Evolutionary conservation across 768 basidiomycete genomes (phyloP), one percentile per base, ranked within the genome.

Genomic region (Tephrocybe sp.): DNA sequence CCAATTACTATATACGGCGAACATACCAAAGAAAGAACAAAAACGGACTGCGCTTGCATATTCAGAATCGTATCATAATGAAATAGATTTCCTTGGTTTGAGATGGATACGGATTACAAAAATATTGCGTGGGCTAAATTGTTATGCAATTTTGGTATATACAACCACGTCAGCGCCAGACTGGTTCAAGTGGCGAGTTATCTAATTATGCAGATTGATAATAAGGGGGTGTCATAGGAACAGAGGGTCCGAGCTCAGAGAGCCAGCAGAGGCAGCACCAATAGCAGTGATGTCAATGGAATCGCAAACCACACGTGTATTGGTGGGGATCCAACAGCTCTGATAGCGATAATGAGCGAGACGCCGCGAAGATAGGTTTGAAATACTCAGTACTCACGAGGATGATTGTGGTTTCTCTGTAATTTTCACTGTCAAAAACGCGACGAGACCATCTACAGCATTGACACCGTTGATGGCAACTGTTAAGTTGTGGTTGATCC

Each of bases 401-500:
- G 56, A 11, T 35, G 57, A 59, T 5, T 51, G 16, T 10, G 74
- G 72, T 13, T 57, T 54, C 10, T 42, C 60, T 1, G 80, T 76
- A 36, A 96, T 84, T 60, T 76, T 79, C 41, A 94, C 85, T 1
- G 82, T 82, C 57, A 95, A 57, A 1, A 97, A 71, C 0, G 89
- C 91, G 3, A 95, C 87, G 10, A 92, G 70, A 1, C 94, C 95
- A 63, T 98, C 95, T 1, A 84, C 73, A 1, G 90, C 80, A 54
- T 78, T 82, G n/a, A 68, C 64, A n/a, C 71, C 63, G n/a, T 77
- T 65, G 5, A 74, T 64, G 10, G 63, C 71, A 5, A 91, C 89
- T 7, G 68, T 71, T 6, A 67, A 33, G 56, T 75, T 77, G 64
- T 92, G 89, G 62, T 90, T 92, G 44, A 92, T 79, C 2, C 80